A percentile compares a stretch with the other conserved stretches of the same genome.
These are phyloP conservation scores for Xylaria curta DNA, from an alignment of 495 filamentous ascomycete species.

Conservation along the genomic window DNA sequence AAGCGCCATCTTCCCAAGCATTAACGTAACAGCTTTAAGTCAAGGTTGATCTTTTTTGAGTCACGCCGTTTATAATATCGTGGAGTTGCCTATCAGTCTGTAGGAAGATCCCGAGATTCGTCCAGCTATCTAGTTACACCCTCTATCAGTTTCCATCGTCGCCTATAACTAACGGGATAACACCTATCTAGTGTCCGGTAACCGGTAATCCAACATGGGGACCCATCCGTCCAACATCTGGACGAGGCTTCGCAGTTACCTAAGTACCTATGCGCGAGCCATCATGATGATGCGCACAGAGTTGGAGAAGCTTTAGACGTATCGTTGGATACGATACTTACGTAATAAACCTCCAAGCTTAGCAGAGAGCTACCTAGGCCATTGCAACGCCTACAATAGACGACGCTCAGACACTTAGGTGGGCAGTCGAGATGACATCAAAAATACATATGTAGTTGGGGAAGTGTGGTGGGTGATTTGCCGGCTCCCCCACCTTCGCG, in stretches of 20 bases:
- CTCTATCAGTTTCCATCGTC: not conserved
- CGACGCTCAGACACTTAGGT: not conserved
- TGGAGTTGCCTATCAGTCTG: not conserved
- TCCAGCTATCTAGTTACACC: constrained; percentile 28
- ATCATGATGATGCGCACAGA: not conserved
- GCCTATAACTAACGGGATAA: constrained; percentile 4
- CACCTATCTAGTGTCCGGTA: not conserved
- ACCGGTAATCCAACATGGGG: not conserved
- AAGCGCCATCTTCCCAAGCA: not conserved
- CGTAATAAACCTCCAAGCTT: not conserved
- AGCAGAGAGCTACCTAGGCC: not conserved
- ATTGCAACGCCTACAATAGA: not conserved
- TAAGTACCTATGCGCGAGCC: not conserved
- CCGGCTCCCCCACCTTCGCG: constrained; percentile 39
- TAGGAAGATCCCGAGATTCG: constrained; percentile 27
- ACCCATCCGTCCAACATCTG: not conserved
- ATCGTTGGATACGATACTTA: not conserved
- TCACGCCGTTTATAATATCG: constrained; percentile 1
- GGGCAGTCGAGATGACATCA: constrained; percentile 20
- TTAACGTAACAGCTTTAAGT: not conserved
- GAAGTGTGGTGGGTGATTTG: constrained; percentile 25
- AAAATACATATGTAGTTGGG: not conserved
- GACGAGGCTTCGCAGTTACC: not conserved
- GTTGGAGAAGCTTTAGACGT: not conserved
- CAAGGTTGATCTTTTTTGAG: constrained; percentile 10